phyloP scores from a whole-genome alignment of 2,329 filamentous ascomycete species.

The Bertia moriformis region DNA sequence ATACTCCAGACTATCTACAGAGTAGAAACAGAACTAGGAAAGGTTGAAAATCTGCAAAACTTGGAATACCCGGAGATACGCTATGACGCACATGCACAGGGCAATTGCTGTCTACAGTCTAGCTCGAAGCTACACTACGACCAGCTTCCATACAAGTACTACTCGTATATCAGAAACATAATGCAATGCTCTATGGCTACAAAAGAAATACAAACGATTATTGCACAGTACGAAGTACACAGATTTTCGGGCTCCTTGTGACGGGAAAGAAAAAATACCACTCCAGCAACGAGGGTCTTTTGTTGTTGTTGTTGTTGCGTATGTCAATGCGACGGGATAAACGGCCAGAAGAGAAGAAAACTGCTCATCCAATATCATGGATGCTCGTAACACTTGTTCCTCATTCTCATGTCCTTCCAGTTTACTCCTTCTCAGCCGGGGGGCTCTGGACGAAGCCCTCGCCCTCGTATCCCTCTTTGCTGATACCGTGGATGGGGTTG shows the following conservation, averaged over 20 bases:
- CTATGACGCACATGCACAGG: too few species aligned
- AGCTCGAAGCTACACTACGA: too few species aligned
- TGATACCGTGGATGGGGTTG: constrained; percentile 51
- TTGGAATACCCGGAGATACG: too few species aligned
- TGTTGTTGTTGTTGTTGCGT: too few species aligned
- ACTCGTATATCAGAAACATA: constrained; percentile 3
- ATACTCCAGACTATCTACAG: too few species aligned
- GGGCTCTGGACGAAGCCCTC: constrained; percentile 36
- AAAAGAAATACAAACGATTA: constrained; percentile 25
- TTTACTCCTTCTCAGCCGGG: constrained; percentile 1
- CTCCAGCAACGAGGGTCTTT: too few species aligned
- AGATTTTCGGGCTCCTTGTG: constrained; percentile 14
- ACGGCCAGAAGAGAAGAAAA: too few species aligned
- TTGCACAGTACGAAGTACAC: constrained; percentile 24
- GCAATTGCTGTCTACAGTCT: too few species aligned
- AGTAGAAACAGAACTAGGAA: too few species aligned
- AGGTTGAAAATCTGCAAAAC: too few species aligned
- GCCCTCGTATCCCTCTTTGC: constrained; percentile 43
- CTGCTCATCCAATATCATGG: background rate
- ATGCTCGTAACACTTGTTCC: background rate
- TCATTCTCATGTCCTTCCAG: background rate
- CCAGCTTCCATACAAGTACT: too few species aligned
- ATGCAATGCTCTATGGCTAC: constrained; percentile 17
- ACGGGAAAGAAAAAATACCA: background rate
- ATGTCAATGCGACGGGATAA: too few species aligned